These are phyloP conservation scores for Alisma plantagoaquatica DNA, from an alignment of 106 monocot species.

Conservation along the genomic window DNA sequence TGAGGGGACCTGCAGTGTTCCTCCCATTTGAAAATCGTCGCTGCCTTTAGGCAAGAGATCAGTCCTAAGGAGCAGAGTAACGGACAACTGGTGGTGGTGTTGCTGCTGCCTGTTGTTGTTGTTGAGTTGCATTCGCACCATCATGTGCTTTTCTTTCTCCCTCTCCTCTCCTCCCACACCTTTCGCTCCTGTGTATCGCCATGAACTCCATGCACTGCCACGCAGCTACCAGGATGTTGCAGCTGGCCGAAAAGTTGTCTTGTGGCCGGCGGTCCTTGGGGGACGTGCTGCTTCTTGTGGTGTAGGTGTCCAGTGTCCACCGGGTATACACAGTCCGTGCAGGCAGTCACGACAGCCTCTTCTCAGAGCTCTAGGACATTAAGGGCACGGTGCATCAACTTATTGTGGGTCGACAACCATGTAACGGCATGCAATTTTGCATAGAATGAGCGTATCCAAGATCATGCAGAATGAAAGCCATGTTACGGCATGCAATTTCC, in stretches of 20 bases:
- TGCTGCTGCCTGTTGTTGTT: no score
- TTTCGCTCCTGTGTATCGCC: constrained; percentile 22
- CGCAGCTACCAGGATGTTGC: constrained; percentile 33
- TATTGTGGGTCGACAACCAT: constrained; percentile 66
- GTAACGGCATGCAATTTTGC: constrained; percentile 26
- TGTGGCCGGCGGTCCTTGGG: constrained; percentile 8
- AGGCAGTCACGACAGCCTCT: constrained; percentile 51
- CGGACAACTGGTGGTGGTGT: no score
- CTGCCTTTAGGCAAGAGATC: no score
- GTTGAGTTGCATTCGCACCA: no score
- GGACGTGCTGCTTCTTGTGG: constrained; percentile 4
- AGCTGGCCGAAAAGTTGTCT: constrained; percentile 48
- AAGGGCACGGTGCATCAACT: constrained; percentile 18
- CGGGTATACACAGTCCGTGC: constrained; percentile 73
- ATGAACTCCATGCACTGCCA: constrained; percentile 74
- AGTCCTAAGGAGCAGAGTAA: no score
- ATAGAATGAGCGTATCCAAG: no score
- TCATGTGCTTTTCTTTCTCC: no score
- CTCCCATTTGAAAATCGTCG: no score
- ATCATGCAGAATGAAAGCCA: no score
- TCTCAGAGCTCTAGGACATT: constrained; percentile 51
- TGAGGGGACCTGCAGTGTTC: no score
- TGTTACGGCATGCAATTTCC: no score
- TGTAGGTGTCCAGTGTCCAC: constrained; percentile 85
- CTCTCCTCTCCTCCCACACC: no score